phyloP scores from a whole-genome alignment of 2,329 filamentous ascomycete genomes.

The Epichloe uncinata region DNA sequence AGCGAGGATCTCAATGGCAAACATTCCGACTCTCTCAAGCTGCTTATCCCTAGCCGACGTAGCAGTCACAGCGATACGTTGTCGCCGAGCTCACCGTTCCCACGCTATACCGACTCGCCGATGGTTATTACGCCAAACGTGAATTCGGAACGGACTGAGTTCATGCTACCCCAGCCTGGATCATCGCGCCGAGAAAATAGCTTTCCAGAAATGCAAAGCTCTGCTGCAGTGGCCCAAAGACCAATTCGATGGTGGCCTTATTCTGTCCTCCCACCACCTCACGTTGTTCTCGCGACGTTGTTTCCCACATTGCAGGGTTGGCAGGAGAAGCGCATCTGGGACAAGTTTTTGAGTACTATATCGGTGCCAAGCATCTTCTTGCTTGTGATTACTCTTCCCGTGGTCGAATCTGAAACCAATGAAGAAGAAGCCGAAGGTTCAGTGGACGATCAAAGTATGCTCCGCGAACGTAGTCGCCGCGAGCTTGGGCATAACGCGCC shows the following conservation, averaged over 20 bases:
- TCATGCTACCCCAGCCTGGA: constrained; percentile 34
- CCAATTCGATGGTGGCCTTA: constrained; percentile 73
- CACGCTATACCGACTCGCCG: constrained; percentile 50
- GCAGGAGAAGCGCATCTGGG: constrained; percentile 71
- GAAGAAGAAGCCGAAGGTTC: constrained; percentile 28
- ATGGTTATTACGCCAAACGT: constrained; percentile 28
- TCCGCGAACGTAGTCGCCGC: constrained; percentile 17
- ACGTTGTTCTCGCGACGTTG: constrained; percentile 56
- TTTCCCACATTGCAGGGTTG: constrained; percentile 82
- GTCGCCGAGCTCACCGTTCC: constrained; percentile 51
- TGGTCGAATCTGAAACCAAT: constrained; percentile 60
- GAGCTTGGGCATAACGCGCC: constrained; percentile 19
- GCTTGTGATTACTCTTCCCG: constrained; percentile 78
- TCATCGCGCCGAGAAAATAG: constrained; percentile 30
- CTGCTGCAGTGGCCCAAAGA: constrained; percentile 23
- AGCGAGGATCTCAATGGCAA: constrained; percentile 2
- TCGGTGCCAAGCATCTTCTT: constrained; percentile 86
- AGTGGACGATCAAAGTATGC: constrained; percentile 11
- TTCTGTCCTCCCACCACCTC: constrained; percentile 54
- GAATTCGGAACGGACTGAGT: constrained; percentile 34
- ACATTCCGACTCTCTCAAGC: constrained; percentile 18
- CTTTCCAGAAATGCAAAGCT: constrained; percentile 30
- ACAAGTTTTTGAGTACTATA: constrained; percentile 66
- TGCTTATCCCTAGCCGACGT: constrained; percentile 34
- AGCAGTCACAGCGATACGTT: constrained; percentile 30